Evolutionary conservation across 495 filamentous ascomycete species (phyloP).

Genomic region (Apiosordaria backusii): DNA sequence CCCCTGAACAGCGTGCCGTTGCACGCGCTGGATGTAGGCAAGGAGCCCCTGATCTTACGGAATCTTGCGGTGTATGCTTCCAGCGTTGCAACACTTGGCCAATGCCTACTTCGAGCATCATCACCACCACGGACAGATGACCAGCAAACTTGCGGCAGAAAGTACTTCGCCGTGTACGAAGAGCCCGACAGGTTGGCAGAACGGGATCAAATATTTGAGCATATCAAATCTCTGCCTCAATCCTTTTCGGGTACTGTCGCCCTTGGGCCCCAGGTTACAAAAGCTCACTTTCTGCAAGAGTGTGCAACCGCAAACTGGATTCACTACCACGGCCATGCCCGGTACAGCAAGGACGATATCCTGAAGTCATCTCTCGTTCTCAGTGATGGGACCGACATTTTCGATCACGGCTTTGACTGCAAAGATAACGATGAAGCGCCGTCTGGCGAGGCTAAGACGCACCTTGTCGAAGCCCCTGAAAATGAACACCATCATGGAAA

Average conservation of each 20-base stretch:
- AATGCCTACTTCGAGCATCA: background rate
- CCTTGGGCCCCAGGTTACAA: background rate
- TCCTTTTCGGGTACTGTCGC: background rate
- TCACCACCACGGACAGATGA: background rate
- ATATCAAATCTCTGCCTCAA: background rate
- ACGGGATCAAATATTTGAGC: background rate
- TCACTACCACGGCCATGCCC: background rate
- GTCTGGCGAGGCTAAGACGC: background rate
- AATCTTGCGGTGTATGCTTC: conserved; percentile 5
- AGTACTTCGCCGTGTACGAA: background rate
- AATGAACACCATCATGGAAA: background rate
- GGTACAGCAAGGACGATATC: background rate
- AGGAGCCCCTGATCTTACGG: background rate
- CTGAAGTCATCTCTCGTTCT: conserved; percentile 1
- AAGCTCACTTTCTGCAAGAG: background rate
- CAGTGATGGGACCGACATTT: background rate
- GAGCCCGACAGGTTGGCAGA: background rate
- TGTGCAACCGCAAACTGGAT: background rate
- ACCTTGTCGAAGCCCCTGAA: background rate
- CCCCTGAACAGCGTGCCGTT: background rate
- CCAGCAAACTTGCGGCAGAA: background rate
- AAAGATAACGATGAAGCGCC: background rate
- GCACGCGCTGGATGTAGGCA: background rate
- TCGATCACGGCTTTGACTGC: background rate
- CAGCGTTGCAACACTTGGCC: background rate